These are phyloP conservation scores for Capsicum baccatum DNA, from an alignment of 257 asterid species.

Conservation along the genomic window DNA sequence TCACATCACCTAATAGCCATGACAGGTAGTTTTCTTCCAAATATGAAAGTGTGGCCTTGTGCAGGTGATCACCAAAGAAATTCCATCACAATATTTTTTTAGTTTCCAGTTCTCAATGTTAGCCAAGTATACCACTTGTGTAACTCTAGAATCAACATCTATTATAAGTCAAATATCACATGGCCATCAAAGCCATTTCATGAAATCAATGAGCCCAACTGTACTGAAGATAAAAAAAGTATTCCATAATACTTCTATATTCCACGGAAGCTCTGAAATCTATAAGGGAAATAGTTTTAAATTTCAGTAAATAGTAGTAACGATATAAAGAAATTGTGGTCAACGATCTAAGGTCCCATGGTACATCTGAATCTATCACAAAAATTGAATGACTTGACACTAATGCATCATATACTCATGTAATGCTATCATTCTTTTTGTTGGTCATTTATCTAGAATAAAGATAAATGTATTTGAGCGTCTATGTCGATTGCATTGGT, in stretches of 20 bases:
- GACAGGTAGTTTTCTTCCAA: conserved; percentile 17
- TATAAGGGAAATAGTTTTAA: not conserved
- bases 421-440: too few species aligned
- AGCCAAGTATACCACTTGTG: not conserved
- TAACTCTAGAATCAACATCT: not conserved
- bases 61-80: conserved; percentile 18
- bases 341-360: not conserved
- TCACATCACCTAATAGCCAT: conserved; percentile 22
- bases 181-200: conserved; percentile 29
- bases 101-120: conserved; percentile 31
- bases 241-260: conserved; percentile 20
- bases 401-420: too few species aligned
- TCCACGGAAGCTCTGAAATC: conserved; percentile 25
- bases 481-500: too few species aligned
- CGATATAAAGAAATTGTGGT: not conserved
- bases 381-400: too few species aligned
- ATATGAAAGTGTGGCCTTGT: conserved; percentile 26
- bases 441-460: too few species aligned
- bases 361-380: conserved; percentile 14
- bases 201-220: conserved; percentile 15
- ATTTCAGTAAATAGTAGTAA: not conserved
- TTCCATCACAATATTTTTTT: conserved; percentile 17
- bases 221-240: not conserved
- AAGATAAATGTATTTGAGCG: too few species aligned
- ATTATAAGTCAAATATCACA: conserved; percentile 26